Evolutionary conservation across 2,329 filamentous ascomycete genomes (phyloP).

Genomic region (Neonectria magnoliae): DNA sequence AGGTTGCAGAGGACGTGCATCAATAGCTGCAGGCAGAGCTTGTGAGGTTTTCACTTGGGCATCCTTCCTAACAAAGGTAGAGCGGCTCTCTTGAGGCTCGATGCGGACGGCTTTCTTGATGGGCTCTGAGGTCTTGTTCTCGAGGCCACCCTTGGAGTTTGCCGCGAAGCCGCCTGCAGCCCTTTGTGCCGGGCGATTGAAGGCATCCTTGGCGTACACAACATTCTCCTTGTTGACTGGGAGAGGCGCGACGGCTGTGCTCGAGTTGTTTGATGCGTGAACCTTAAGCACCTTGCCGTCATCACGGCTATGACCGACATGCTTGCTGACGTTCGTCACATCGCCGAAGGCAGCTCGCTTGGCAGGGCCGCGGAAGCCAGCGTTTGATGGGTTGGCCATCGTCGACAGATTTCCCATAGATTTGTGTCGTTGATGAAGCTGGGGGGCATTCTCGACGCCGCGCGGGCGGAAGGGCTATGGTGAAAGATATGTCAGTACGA

Average conservation of each 20-base stretch:
- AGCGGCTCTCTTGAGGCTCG: conserved; percentile 25
- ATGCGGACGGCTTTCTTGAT: conserved; percentile 36
- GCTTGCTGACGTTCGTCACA: conserved; percentile 74
- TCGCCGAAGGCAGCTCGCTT: conserved; percentile 87
- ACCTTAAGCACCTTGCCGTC: conserved; percentile 51
- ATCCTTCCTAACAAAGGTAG: conserved; percentile 34
- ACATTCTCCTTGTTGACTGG: conserved; percentile 58
- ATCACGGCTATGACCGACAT: conserved; percentile 44
- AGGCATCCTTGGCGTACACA: conserved; percentile 47
- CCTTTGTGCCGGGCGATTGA: conserved; percentile 52
- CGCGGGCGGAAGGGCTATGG: conserved; percentile 53
- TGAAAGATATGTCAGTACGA: conserved; percentile 29
- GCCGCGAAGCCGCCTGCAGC: conserved; percentile 30
- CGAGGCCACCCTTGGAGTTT: conserved; percentile 36
- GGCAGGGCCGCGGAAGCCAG: conserved; percentile 56
- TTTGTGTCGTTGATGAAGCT: conserved; percentile 83
- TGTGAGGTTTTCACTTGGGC: conserved; percentile 30
- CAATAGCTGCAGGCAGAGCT: conserved; percentile 26
- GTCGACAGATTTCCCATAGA: conserved; percentile 70
- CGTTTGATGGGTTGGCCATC: conserved; percentile 39
- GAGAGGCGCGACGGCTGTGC: conserved; percentile 38
- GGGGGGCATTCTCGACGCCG: conserved; percentile 60
- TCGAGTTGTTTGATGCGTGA: conserved; percentile 37
- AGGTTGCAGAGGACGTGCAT: conserved; percentile 47
- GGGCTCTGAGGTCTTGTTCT: conserved; percentile 39